A percentile compares a stretch with the other conserved stretches of the same genome.
phyloP scores from a whole-genome alignment of 2,329 filamentous ascomycete species.

The Periconia digitata region DNA sequence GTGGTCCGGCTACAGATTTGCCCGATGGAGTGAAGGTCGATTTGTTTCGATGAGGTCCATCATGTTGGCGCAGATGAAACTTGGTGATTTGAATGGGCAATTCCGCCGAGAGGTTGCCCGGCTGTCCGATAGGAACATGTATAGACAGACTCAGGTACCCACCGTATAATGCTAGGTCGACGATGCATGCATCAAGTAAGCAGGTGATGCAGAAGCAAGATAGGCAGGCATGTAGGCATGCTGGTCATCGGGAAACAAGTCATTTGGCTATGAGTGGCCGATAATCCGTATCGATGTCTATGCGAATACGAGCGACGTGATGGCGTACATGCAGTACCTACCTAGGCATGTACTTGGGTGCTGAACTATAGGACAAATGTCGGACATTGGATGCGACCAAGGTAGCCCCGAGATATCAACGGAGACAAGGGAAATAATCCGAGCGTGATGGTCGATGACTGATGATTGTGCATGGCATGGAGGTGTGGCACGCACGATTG shows the following conservation, averaged over 20 bases:
- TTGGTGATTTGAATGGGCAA: background rate
- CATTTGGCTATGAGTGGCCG: no score
- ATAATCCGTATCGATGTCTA: background rate
- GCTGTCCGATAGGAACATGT: background rate
- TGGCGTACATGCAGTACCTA: background rate
- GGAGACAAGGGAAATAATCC: no score
- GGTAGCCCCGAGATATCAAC: background rate
- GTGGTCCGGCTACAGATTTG: background rate
- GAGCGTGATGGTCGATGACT: no score
- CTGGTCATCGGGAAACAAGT: no score
- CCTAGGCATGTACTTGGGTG: background rate
- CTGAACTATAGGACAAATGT: background rate
- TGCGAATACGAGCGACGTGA: no score
- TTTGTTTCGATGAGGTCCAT: background rate
- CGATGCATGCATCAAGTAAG: background rate
- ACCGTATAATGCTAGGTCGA: background rate
- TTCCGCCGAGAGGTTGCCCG: background rate
- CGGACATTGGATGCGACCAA: background rate
- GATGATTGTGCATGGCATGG: no score
- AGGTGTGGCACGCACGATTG: no score
- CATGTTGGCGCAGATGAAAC: background rate
- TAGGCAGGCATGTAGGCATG: no score
- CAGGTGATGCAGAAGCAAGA: no score
- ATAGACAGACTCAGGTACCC: background rate
- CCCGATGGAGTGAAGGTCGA: background rate